Base-by-base conservation (phyloP, 257 asterid genomes). In the Leonotis leonurus region DNA sequence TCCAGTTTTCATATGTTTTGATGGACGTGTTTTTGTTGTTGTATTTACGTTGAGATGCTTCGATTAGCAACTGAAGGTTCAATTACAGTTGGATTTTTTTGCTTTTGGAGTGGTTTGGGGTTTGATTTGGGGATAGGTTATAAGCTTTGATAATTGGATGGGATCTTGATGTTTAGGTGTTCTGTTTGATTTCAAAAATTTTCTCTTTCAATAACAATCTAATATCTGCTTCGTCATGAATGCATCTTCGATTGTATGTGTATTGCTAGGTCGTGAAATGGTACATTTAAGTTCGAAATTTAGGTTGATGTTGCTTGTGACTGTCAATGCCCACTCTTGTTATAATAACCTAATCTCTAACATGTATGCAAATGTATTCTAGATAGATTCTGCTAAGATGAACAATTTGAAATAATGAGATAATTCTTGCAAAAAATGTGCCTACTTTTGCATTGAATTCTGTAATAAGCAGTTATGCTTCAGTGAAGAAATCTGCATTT, bases 61-160 rank as follows among this genome's bases (percentile, higher is more conserved):
- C 11, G 18, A 56, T 53, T 24, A 21, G 24, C 5, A 48, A 11
- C 32, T 20, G 13, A 36, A 2, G 20, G 14, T 48, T 45, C 3
- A 22, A 18, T 58, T 51, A 1, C 35, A 36, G 20, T 43, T 27
- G 55, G 51, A 36, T 60, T 70, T 9, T 58, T 56, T 32, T 35
- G 18, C 18, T 49, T 33, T 12, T 8, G 39, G 41, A 35, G 18
- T 20, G 36, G 51, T 16, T 53, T 50, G 56, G 46, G 59, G 30
- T 53, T 54, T 25, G 17, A 39, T 67, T 62, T 53, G 41, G 49
- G 65, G 49, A 12, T 74, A 14, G 63, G 11, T 26, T 64, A 32
- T 26, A 10, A 64, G 56, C 30, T 5, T 22, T 43, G 46, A 14
- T 27, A 32, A 33, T 44, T 11, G 64, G 12, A 13, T 29, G 7